phyloP scores from a whole-genome alignment of 2,329 filamentous ascomycete species.

The Sporothrix euskadiensis region DNA sequence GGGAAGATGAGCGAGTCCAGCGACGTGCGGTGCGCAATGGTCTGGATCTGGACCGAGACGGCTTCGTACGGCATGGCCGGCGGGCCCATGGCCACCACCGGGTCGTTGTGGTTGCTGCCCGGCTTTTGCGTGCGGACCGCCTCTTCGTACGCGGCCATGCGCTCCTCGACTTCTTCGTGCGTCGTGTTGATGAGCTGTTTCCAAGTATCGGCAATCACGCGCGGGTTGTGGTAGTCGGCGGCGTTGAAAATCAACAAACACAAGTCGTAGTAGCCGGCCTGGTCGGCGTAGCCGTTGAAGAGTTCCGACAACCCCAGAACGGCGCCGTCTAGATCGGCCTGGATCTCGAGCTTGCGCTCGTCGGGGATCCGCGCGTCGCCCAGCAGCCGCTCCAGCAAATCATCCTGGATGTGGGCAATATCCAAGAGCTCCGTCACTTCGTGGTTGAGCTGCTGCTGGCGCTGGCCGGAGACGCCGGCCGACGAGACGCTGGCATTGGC shows the following conservation, averaged over 20 bases:
- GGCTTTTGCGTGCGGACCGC: constrained; percentile 39
- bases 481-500: constrained; percentile 87
- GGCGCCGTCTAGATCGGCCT: constrained; percentile 70
- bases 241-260: constrained; percentile 90
- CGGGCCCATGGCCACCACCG: constrained; percentile 36
- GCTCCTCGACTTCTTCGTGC: constrained; percentile 57
- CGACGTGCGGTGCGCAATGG: constrained; percentile 64
- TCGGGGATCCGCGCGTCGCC: constrained; percentile 68
- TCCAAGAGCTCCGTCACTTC: constrained; percentile 85
- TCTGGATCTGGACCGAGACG: constrained; percentile 63
- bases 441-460: constrained; percentile 81
- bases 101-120: constrained; percentile 29
- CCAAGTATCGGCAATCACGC: constrained; percentile 85
- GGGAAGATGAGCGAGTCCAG: constrained; percentile 68
- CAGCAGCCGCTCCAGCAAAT: constrained; percentile 76
- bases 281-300: constrained; percentile 90
- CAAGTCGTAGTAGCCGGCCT: constrained; percentile 85
- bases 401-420: constrained; percentile 92
- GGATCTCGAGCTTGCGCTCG: constrained; percentile 64
- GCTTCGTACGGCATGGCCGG: constrained; percentile 67
- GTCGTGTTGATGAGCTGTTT: constrained; percentile 73
- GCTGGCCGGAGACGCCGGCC: constrained; percentile 72
- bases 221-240: constrained; percentile 85
- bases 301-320: constrained; percentile 78
- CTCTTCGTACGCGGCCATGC: constrained; percentile 42